Evolutionary conservation across 768 basidiomycete genomes (phyloP).

Genomic region (Clitopilus hobsonii): DNA sequence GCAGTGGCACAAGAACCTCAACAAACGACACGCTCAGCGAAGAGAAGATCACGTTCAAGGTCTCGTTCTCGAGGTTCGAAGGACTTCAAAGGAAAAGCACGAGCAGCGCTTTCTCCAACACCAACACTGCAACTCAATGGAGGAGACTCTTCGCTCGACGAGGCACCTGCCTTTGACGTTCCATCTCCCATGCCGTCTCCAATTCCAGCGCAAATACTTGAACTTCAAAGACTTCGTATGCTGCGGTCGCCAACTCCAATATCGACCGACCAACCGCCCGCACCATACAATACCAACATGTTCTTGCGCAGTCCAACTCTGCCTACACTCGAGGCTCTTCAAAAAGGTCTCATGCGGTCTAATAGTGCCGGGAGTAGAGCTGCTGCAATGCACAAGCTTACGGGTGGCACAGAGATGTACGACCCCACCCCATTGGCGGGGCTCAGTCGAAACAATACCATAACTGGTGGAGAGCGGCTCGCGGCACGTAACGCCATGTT

Average conservation of each 20-base stretch:
- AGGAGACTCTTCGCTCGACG: constrained; percentile 73
- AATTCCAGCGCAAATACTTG: constrained; percentile 53
- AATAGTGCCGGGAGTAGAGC: constrained; percentile 85
- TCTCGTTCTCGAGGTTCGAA: constrained; percentile 73
- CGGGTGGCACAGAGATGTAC: constrained; percentile 65
- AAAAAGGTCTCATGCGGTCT: constrained; percentile 78
- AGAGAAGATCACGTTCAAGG: constrained; percentile 74
- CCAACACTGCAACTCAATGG: constrained; percentile 36
- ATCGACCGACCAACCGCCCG: constrained; percentile 51
- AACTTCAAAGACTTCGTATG: constrained; percentile 42
- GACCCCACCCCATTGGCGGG: constrained; percentile 46
- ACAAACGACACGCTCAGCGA: constrained; percentile 39
- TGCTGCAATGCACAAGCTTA: constrained; percentile 83
- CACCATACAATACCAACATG: constrained; percentile 26
- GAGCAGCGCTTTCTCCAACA: constrained; percentile 40
- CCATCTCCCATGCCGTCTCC: constrained; percentile 37
- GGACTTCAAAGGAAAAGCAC: constrained; percentile 63
- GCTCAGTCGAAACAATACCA: constrained; percentile 71
- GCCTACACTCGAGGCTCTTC: constrained; percentile 76
- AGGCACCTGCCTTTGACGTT: constrained; percentile 20
- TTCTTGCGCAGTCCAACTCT: constrained; percentile 47
- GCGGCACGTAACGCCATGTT: constrained; percentile 69
- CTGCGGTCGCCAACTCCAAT: constrained; percentile 50
- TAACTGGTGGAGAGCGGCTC: constrained; percentile 74
- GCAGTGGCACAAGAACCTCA: constrained; percentile 31